Base-by-base conservation (phyloP, 2,329 filamentous ascomycete genomes). In the Cladosporium phlei region DNA sequence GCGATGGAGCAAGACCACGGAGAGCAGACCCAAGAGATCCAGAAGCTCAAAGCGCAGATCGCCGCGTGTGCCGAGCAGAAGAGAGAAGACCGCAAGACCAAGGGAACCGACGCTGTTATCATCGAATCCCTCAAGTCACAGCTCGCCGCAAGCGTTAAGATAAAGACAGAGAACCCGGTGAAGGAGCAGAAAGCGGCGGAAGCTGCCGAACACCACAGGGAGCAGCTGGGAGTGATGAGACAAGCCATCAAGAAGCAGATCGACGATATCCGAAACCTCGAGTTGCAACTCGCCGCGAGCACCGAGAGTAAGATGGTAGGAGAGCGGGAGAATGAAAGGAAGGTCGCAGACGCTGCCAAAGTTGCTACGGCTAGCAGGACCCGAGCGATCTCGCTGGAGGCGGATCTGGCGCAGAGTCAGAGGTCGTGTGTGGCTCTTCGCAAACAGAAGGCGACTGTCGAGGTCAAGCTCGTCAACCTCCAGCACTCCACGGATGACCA, bases 1-100 rank as follows among this genome's bases (percentile, higher is more conserved):
- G 27, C 17, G 8, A 32, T 46, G 12, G 38, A 47, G 28, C 17
- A 33, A 3, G 34, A 43, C n/a, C 38, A 45, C 11, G 33, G 21
- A n/a, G 33, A 35, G 2, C 33, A 35, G 33, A 21, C 21, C 19
- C 4, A 19, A 6, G 19, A 14, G 10, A 25, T 34, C 3, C 32
- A 34, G 19, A 16, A 34, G 32, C 32, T n/a, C 32, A 21, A 16
- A 14, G 16, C 22, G 7, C 37, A 30, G 17, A 32, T 49, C 8
- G 22, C 14, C 24, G 17, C 20, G 22, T 32, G n/a, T n/a, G n/a
- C n/a, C n/a, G n/a, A n/a, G n/a, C 7, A 10, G 7, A 21, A 20
- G 11, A 11, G 9, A 14, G 9, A 19, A 12, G 30, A n/a, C 3
- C 14, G 5, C 5, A 19, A 33, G 16, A 16, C 16, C 3, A 16